A percentile compares a stretch with the other conserved stretches of the same genome.
These are phyloP conservation scores for Coemansia sp. DNA, from an alignment of 192 early-diverging fungal species.

Conservation along the genomic window DNA sequence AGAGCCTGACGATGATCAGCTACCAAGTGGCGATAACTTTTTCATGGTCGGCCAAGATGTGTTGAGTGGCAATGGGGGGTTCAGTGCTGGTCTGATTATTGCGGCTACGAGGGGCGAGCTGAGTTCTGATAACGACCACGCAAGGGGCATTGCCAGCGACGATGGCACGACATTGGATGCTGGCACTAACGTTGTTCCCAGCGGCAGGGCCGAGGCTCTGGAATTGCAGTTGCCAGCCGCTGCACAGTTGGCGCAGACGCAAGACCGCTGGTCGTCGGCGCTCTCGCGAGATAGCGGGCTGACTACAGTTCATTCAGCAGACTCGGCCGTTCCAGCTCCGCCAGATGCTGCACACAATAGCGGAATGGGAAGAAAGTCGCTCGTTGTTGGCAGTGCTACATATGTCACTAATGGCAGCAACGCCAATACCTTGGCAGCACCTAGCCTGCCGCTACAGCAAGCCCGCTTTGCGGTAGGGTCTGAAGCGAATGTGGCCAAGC, in stretches of 20 bases:
- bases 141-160: conserved; percentile 25
- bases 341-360: neutral
- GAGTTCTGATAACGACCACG: conserved; percentile 4
- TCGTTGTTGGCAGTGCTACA: neutral
- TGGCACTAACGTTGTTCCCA: neutral
- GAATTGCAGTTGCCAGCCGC: neutral
- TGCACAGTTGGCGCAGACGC: conserved; percentile 5
- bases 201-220: neutral
- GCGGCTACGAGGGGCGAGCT: conserved; percentile 9
- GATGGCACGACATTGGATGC: conserved; percentile 23
- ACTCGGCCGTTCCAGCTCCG: neutral
- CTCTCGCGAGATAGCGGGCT: conserved; percentile 17
- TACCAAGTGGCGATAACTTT: neutral
- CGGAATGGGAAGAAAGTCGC: neutral
- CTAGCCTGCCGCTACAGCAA: neutral
- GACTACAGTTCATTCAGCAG: conserved; percentile 14
- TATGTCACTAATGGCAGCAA: neutral
- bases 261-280: conserved; percentile 22
- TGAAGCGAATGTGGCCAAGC: neutral
- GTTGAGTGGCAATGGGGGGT: neutral
- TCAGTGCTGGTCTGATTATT: conserved; percentile 30
- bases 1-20: neutral
- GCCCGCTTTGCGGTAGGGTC: neutral
- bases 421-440: neutral
- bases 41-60: conserved; percentile 6